Evolutionary conservation across 768 basidiomycete genomes (phyloP), one percentile per base, ranked within the genome.

Genomic region (Collybia mongolica): DNA sequence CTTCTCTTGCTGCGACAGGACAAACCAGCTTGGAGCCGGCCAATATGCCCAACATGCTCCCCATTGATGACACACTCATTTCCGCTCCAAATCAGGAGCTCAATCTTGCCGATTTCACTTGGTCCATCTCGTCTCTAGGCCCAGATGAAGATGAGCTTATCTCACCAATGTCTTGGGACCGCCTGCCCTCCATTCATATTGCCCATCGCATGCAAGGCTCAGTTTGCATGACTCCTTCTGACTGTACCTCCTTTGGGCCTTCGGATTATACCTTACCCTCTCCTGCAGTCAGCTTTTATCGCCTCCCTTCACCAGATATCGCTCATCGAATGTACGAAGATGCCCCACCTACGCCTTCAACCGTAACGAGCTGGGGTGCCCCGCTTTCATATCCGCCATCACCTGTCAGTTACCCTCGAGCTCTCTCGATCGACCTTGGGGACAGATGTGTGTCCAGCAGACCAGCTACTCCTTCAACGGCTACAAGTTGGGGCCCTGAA

Each of bases 91-190:
- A 68, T 19, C 68, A 73, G 11, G 76, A 76, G 51, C 66, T 86
- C 46, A 76, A 84, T 54, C 64, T 85, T 23, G 81, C 81, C 38
- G 87, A 89, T 55, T 90, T 77, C 59, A 60, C 74, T 7, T 90
- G 86, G 83, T 87, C 86, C 7, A 72, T 81, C 20, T 83, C 85
- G 6, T 88, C 88, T 6, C 65, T 66, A 2, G 88, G 88, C n/a
- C 88, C 88, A 18, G 68, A 67, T 26, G 75, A 75, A 43, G 64
- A 66, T 44, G 72, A 74, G 39, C 62, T 68, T 11, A 62, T 71
- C 26, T 76, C 76, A 2, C 64, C 70, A 9, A 45, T 65, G 6
- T 70, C 72, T 8, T 72, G 65, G 53, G 66, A 66, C 51, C 68
- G 67, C 37, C 60, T 73, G 32, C 72, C 72, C 19, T 88, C 86